Conservation (phyloP, 306 rosid species). For the Hylodesmum podocarpum region DNA sequence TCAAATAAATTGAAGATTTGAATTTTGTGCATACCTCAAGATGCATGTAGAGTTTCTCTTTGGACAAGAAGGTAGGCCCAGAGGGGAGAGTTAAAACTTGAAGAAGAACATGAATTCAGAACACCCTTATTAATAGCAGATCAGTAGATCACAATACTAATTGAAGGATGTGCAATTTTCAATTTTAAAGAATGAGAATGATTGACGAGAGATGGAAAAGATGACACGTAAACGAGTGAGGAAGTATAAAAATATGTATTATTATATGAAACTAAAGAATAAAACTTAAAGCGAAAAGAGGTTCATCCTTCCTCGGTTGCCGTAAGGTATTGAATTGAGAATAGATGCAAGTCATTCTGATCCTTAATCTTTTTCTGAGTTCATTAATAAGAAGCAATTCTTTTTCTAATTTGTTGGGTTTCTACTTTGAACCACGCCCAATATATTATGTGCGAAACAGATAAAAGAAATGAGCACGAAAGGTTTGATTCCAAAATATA, state of each 20-base stretch:
- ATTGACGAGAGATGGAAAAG: not conserved
- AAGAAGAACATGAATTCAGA: not conserved
- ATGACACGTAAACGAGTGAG: not conserved
- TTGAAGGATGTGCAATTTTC: not conserved
- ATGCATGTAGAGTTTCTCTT: not conserved
- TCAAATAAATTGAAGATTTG: not conserved
- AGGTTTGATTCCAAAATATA: too few species aligned
- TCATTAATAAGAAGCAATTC: not conserved
- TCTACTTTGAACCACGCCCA: too few species aligned
- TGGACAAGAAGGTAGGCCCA: too few species aligned
- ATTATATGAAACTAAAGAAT: not conserved
- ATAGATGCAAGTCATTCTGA: not conserved
- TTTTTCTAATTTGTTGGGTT: too few species aligned
- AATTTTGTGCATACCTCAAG: not conserved
- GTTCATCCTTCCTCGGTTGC: not conserved
- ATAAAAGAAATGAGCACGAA: too few species aligned
- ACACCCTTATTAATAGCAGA: too few species aligned
- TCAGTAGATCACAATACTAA: not conserved
- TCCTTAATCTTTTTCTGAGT: not conserved
- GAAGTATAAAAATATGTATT: not conserved
- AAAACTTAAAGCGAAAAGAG: not conserved
- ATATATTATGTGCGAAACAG: too few species aligned
- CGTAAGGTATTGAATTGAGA: too few species aligned
- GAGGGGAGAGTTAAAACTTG: too few species aligned
- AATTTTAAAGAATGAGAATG: not conserved